Conservation (phyloP, 176 grass and related monocot genomes). For the Aegilops speltoides region DNA sequence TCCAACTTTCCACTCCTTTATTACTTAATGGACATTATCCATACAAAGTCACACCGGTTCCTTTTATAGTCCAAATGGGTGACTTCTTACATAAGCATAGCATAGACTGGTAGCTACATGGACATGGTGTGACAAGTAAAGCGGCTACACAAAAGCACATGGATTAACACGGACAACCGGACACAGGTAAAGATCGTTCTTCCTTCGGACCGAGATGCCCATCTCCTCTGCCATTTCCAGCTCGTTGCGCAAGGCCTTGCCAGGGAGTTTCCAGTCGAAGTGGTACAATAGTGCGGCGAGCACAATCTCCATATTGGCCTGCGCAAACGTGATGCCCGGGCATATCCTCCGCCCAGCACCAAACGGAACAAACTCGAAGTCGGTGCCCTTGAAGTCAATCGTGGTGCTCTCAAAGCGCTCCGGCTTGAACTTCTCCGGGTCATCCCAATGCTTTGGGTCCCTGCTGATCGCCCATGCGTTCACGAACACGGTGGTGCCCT, state of each 20-base stretch:
- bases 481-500: conserved; percentile 20
- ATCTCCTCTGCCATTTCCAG: conserved; percentile 28
- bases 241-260: not conserved
- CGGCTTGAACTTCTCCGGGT: conserved; percentile 24
- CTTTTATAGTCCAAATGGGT: no score
- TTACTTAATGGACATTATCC: no score
- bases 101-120: no score
- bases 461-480: conserved; percentile 47
- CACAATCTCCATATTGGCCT: conserved; percentile 2
- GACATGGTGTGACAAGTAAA: no score
- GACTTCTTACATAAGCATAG: no score
- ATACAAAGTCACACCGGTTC: no score
- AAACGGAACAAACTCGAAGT: conserved; percentile 38
- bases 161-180: not conserved
- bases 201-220: conserved; percentile 14
- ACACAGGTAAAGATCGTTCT: not conserved
- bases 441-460: conserved; percentile 30
- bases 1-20: no score
- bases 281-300: conserved; percentile 32
- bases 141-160: no score
- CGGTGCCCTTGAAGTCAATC: conserved; percentile 17
- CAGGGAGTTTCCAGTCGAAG: conserved; percentile 37
- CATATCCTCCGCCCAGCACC: conserved; percentile 47
- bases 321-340: conserved; percentile 12
- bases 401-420: conserved; percentile 24